Evolutionary conservation across 805 yeast species (phyloP), one percentile per base, ranked within the genome.

Genomic region (Kodamaea kaohsiungensis): DNA sequence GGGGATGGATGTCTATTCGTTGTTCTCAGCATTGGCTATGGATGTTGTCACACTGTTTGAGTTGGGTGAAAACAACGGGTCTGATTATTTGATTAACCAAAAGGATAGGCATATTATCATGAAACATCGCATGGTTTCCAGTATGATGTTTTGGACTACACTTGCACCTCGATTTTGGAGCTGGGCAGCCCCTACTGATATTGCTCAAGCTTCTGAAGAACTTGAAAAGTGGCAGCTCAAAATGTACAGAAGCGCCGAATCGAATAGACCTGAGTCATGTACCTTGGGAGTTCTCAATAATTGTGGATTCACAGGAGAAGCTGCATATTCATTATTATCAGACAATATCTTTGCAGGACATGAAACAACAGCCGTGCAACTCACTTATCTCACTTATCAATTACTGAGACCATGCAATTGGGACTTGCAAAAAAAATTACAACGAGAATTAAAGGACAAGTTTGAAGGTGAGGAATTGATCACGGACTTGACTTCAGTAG

Each of bases 331-430:
- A 0, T 72, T 75, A 54, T 57, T 76, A 16, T 67, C 80, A 46
- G 92, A 87, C 62, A 89, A 87, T 64, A 76, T 86, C 39, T 86
- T 87, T 46, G 92, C 92, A 0, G 92, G 92, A 2, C 91, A 87
- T 63, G 88, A 86, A 62, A 87, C 92, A 4, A 86, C 67, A 9
- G 89, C 88, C 0, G 77, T 83, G 6, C 83, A 85, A n/a, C 65
- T 87, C 54, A 73, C 89, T 0, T 87, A 80, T 63, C 67, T 83
- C 51, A 72, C 82, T 17, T 86, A 81, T 71, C 84, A 85, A 61
- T 63, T 86, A 38, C 84, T 89, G 1, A 70, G 82, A 54, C 83
- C 83, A 0, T 64, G 66, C 12, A 71, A 83, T 58, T 55, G 60
- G 5, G 63, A 67, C 15, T 73, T 81, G 58, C 92, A 87, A 64